These are phyloP conservation scores for Diaporthe ilicicola DNA, from an alignment of 2,329 filamentous ascomycete species.

Conservation along the genomic window DNA sequence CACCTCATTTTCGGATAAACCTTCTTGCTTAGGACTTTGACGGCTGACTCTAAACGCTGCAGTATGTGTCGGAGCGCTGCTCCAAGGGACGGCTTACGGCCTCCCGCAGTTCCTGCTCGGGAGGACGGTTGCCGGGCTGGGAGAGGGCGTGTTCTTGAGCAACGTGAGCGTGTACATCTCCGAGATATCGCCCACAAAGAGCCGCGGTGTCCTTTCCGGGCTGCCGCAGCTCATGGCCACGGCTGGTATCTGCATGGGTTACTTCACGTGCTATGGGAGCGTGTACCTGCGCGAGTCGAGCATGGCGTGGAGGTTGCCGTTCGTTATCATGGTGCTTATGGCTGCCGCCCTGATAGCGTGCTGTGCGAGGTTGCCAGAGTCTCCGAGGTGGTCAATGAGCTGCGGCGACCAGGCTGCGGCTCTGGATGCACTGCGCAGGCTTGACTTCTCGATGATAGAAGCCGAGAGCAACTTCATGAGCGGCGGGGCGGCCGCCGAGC, in stretches of 20 bases:
- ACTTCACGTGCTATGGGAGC: constrained; percentile 68
- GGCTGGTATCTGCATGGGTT: constrained; percentile 61
- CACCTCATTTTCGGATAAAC: too few relatives aligned
- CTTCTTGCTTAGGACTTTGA: too few relatives aligned
- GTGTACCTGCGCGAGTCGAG: constrained; percentile 51
- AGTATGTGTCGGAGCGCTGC: constrained; percentile 59
- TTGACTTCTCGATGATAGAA: constrained; percentile 54
- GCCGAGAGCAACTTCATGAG: constrained; percentile 56
- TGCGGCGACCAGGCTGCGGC: constrained; percentile 58
- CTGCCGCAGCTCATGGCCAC: constrained; percentile 62
- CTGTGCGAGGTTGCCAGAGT: constrained; percentile 59
- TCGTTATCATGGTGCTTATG: constrained; percentile 54
- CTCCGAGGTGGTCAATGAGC: constrained; percentile 64
- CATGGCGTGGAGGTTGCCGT: constrained; percentile 65
- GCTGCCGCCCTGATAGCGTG: constrained; percentile 48
- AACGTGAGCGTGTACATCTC: constrained; percentile 67
- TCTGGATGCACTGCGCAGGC: constrained; percentile 47
- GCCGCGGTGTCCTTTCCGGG: constrained; percentile 59
- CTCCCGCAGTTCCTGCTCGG: constrained; percentile 64
- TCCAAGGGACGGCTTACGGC: constrained; percentile 58
- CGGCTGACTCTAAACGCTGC: too few relatives aligned
- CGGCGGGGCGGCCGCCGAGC: constrained; percentile 35
- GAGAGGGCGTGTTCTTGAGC: constrained; percentile 66
- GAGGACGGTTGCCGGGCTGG: constrained; percentile 63
- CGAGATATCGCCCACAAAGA: constrained; percentile 64